Evolutionary conservation across 352 stramenopile species (phyloP), one percentile per base, ranked within the genome.

Genomic region (Pythium aristosporum): DNA sequence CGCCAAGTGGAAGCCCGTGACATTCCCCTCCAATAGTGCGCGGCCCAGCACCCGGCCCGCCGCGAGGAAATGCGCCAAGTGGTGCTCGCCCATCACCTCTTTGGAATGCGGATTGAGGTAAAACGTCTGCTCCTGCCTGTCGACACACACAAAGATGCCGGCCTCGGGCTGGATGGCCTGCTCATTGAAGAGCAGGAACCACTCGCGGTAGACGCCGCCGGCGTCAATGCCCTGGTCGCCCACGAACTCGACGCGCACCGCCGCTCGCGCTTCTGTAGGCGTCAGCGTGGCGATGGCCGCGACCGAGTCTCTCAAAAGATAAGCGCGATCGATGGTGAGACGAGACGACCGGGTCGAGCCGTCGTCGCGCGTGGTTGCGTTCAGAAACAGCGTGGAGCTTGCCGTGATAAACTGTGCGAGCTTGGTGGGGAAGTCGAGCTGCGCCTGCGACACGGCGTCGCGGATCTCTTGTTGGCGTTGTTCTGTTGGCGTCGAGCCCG

Each of bases 1-100:
- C 25, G 62, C 39, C 54, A 53, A 52, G 42, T 61, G 54, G 30
- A 61, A 93, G 28, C 78, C 74, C 2, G 98, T 81, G 7, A 98
- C 70, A 65, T 98, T 89, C 47, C 90, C 82, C 63, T 99, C 96
- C 16, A 88, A 57, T 21, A 87, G 57, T 2, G 72, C 73, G 23
- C 77, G 69, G 10, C 82, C 80, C 5, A 91, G 54, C 8, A 87
- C 51, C 0, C 79, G 79, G 0, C 79, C 77, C 49, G 63, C 52
- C 2, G 76, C 79, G 30, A 82, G 77, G n/a, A 70, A 81, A 28
- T 86, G 75, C 18, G 63, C 55, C 11, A 89, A 23, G 51, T 88
- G 58, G 18, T 61, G 23, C 16, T 65, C 46, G 23, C 68, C 76
- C 32, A 77, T 41, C 1, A 58, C 25, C 20, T 63, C n/a, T 2